phyloP scores from a whole-genome alignment of 495 filamentous ascomycete genomes.

The Terfezia boudieri region DNA sequence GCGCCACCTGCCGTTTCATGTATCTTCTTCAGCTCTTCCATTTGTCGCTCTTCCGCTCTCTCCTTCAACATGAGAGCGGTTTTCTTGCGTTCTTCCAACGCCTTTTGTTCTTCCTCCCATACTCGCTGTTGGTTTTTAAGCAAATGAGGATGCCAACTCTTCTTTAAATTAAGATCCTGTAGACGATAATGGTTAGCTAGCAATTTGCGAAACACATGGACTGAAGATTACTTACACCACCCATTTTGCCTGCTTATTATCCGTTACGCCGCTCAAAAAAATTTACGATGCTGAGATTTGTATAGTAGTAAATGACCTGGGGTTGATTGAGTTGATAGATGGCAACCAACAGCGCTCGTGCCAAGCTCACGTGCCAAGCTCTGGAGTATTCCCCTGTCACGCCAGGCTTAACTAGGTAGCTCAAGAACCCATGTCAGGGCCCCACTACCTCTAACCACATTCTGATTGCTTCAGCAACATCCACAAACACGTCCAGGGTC shows the following conservation, averaged over 20 bases:
- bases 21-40: conserved; percentile 74
- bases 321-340: no score
- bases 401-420: no score
- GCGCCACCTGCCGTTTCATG: conserved; percentile 74
- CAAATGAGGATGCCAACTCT: conserved; percentile 82
- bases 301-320: no score
- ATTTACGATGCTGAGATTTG: no score
- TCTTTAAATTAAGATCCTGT: conserved; percentile 75
- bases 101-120: conserved; percentile 72
- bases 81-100: conserved; percentile 84
- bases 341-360: no score
- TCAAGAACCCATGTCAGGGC: no score
- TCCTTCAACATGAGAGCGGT: conserved; percentile 75
- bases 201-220: not conserved
- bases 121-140: conserved; percentile 65
- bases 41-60: conserved; percentile 75
- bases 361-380: no score
- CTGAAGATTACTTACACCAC: conserved; percentile 10
- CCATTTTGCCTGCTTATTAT: conserved; percentile 6
- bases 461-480: no score
- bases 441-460: no score
- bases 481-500: no score
- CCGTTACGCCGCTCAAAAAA: no score
- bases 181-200: conserved; percentile 4
- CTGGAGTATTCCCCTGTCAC: no score